Evolutionary conservation across 192 early-diverging fungal genomes (phyloP).

Genomic region (Thamnidium elegans): DNA sequence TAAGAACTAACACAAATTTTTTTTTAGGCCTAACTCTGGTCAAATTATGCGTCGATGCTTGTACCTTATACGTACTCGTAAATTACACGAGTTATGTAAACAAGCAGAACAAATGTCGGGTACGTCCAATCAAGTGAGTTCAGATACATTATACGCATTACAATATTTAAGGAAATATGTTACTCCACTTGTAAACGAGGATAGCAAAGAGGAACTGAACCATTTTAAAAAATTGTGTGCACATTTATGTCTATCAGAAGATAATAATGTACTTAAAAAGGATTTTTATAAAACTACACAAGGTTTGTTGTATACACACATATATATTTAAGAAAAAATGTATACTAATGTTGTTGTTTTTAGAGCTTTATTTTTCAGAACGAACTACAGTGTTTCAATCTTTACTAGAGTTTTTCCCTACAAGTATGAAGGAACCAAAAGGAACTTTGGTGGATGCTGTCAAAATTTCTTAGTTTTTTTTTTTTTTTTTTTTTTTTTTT

Average conservation of each 20-base stretch:
- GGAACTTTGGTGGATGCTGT: conserved; percentile 71
- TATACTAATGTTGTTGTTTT: background rate
- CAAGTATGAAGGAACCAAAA: conserved; percentile 74
- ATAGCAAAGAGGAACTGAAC: conserved; percentile 40
- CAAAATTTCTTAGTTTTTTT: conserved; percentile 18
- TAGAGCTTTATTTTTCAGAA: conserved; percentile 31
- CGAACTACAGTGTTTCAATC: conserved; percentile 66
- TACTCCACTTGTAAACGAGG: conserved; percentile 66
- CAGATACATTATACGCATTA: conserved; percentile 54
- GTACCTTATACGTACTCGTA: conserved; percentile 77
- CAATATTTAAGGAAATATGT: conserved; percentile 77
- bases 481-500: too few relatives aligned
- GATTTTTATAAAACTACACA: background rate
- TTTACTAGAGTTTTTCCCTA: conserved; percentile 71
- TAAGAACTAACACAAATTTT: background rate
- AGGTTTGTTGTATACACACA: background rate
- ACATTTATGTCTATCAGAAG: conserved; percentile 16
- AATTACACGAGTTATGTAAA: conserved; percentile 63
- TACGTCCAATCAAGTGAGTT: conserved; percentile 8
- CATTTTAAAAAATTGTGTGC: conserved; percentile 39
- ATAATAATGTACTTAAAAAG: background rate
- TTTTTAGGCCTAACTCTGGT: conserved; percentile 51
- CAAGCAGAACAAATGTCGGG: background rate
- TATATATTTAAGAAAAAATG: background rate
- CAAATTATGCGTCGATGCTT: conserved; percentile 73